A percentile compares a stretch with the other conserved stretches of the same genome.
These are phyloP conservation scores for Sporothrix variecibatus DNA, from an alignment of 2,329 filamentous ascomycete species.

Conservation along the genomic window DNA sequence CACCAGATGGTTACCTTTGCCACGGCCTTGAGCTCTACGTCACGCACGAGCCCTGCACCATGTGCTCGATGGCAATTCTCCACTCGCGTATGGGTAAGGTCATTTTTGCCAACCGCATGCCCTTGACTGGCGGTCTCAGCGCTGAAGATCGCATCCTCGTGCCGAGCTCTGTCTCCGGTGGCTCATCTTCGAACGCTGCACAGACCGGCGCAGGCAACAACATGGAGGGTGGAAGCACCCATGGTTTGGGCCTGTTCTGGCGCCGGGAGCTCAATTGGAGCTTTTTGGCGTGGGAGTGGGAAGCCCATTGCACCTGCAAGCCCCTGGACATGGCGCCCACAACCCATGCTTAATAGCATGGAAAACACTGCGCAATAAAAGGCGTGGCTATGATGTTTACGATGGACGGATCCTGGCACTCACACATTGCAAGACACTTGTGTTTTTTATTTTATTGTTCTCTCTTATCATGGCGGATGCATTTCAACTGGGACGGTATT, in stretches of 20 bases:
- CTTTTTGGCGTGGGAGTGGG: constrained; percentile 77
- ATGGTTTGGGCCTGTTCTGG: constrained; percentile 69
- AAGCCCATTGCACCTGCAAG: constrained; percentile 47
- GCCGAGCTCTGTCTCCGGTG: background rate
- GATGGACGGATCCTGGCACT: background rate
- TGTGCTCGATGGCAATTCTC: constrained; percentile 95
- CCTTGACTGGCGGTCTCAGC: constrained; percentile 76
- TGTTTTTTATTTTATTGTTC: background rate
- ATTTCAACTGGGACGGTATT: background rate
- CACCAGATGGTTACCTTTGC: constrained; percentile 84
- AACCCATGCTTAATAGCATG: constrained; percentile 29
- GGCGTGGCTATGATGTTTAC: background rate
- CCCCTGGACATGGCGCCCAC: constrained; percentile 32
- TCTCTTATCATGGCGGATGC: background rate
- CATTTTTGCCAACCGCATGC: constrained; percentile 78
- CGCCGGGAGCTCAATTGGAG: constrained; percentile 83
- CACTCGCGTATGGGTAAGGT: constrained; percentile 90
- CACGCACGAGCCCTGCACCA: constrained; percentile 93
- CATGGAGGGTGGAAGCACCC: constrained; percentile 37
- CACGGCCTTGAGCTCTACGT: constrained; percentile 91
- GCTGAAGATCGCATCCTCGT: constrained; percentile 64
- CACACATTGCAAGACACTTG: background rate
- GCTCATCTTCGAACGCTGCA: background rate
- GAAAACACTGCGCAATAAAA: background rate
- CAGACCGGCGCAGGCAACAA: background rate